phyloP scores from a whole-genome alignment of 495 filamentous ascomycete species.

The Neurospora intermedia region DNA sequence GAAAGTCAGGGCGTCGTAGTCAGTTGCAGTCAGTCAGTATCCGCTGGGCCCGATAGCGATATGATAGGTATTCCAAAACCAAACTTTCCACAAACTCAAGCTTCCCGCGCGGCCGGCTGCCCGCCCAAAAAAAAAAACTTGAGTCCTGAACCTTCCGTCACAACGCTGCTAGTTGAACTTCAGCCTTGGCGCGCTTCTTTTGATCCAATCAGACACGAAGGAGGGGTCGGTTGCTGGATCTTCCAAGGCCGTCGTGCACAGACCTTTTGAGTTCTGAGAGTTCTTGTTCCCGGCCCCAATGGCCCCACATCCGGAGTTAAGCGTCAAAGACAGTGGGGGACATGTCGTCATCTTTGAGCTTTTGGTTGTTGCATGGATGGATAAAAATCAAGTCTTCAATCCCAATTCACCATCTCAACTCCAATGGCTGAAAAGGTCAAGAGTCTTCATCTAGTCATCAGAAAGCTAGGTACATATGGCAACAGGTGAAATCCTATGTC shows the following conservation, averaged over 20 bases:
- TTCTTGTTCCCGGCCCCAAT: not conserved
- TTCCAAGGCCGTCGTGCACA: not conserved
- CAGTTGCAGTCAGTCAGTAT: not conserved
- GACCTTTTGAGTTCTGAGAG: not conserved
- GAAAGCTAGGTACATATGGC: not conserved
- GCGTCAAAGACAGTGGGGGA: slow-evolving; percentile 1
- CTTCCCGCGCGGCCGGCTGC: not conserved
- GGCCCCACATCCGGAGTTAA: slow-evolving; percentile 1
- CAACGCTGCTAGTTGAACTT: not conserved
- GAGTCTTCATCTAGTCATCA: not conserved
- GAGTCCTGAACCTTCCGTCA: not conserved
- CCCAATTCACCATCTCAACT: not conserved
- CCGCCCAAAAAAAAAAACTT: not conserved
- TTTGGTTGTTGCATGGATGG: no score
- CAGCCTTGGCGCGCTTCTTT: not conserved
- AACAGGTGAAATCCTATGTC: not conserved
- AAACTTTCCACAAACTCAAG: not conserved
- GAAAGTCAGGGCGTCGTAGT: not conserved
- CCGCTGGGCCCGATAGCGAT: not conserved
- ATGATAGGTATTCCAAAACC: not conserved
- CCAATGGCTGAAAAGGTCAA: not conserved
- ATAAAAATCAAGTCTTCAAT: not conserved
- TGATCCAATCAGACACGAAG: not conserved
- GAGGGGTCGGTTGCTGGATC: not conserved
- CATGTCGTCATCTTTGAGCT: slow-evolving; percentile 9